A percentile compares a stretch with the other conserved stretches of the same genome.
Conservation (phyloP, 495 filamentous ascomycete genomes). For the Aspergillus ellipticus region DNA sequence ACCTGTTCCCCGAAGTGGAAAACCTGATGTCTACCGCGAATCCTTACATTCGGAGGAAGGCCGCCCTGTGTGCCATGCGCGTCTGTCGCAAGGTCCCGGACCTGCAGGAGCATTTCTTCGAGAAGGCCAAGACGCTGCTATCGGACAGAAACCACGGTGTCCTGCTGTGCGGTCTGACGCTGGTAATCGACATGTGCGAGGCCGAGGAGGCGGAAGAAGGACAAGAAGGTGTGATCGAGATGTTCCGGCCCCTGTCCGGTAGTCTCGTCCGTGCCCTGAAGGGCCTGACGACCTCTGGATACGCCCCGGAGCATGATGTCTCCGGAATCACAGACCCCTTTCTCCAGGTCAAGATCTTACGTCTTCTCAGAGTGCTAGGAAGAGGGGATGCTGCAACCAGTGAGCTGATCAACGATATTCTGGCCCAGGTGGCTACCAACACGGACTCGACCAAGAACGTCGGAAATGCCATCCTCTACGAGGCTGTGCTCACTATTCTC, state of each 20-base stretch:
- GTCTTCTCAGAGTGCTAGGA: conserved; percentile 77
- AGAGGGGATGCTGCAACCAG: conserved; percentile 85
- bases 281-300: conserved; percentile 86
- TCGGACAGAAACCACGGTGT: conserved; percentile 94
- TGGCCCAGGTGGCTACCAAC: conserved; percentile 97
- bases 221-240: conserved; percentile 80
- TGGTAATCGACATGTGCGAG: conserved; percentile 90
- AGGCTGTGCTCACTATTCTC: conserved; percentile 93
- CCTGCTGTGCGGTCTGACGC: conserved; percentile 82
- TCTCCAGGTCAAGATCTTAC: conserved; percentile 91
- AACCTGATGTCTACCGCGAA: conserved; percentile 85
- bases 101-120: conserved; percentile 92
- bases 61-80: conserved; percentile 98
- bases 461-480: conserved; percentile 95
- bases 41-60: conserved; percentile 95
- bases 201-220: conserved; percentile 86
- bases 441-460: conserved; percentile 98
- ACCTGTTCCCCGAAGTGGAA: conserved; percentile 94
- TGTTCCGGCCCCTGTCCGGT: conserved; percentile 76
- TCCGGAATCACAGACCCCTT: conserved; percentile 99
- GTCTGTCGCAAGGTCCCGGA: conserved; percentile 98
- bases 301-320: conserved; percentile 96
- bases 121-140: conserved; percentile 85
- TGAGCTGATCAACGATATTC: conserved; percentile 96
- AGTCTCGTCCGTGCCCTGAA: conserved; percentile 87